These are phyloP conservation scores for Thielaviopsis populi DNA, from an alignment of 2,329 filamentous ascomycete genomes.

Conservation along the genomic window DNA sequence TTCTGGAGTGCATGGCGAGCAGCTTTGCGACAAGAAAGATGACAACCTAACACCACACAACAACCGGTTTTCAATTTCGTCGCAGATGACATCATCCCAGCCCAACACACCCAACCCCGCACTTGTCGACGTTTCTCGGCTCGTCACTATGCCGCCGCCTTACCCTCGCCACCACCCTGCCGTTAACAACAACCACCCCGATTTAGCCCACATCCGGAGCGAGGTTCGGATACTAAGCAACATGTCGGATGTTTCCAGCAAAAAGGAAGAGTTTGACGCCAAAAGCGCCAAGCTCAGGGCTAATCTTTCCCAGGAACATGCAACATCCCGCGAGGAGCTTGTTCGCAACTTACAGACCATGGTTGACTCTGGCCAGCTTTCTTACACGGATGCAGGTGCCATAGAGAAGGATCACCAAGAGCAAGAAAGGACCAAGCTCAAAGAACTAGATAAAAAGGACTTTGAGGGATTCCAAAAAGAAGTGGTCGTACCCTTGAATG, in stretches of 20 bases:
- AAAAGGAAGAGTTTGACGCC: constrained; percentile 45
- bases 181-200: constrained; percentile 88
- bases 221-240: constrained; percentile 61
- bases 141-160: constrained; percentile 83
- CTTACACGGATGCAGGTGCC: constrained; percentile 66
- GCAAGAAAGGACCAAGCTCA: constrained; percentile 52
- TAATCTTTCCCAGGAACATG: constrained; percentile 35
- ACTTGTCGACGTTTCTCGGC: constrained; percentile 71
- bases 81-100: constrained; percentile 28
- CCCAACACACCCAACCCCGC: constrained; percentile 34
- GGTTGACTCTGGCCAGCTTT: constrained; percentile 62
- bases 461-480: constrained; percentile 73
- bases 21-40: constrained; percentile 27
- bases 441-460: constrained; percentile 59
- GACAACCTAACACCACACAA: constrained; percentile 31
- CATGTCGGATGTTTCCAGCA: constrained; percentile 53
- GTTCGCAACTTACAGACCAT: constrained; percentile 63
- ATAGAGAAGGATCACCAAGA: constrained; percentile 61
- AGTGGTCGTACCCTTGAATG: constrained; percentile 73
- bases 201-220: constrained; percentile 62
- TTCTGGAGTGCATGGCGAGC: constrained; percentile 20
- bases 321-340: constrained; percentile 46
- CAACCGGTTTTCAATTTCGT: constrained; percentile 28
- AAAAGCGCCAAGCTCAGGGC: constrained; percentile 45
- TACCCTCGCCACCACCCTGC: constrained; percentile 92